Base-by-base conservation (phyloP, 495 filamentous ascomycete species). In the Evernia prunastri region DNA sequence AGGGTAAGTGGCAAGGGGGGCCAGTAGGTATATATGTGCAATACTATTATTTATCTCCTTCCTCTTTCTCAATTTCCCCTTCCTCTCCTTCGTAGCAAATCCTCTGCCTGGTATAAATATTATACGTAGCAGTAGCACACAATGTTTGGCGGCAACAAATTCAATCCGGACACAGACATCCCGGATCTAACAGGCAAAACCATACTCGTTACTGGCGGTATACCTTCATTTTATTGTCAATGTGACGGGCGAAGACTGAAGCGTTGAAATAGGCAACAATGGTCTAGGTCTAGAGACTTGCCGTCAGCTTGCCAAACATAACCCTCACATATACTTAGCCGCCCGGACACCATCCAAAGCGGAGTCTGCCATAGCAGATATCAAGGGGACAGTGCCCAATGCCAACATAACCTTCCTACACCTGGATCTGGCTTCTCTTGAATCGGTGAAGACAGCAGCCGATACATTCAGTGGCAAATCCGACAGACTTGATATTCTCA, bases 271-370 rank as follows among this genome's bases (percentile, higher is more conserved):
- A 86, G 86, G 85, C 42, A 90, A 84, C 68, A 75, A 78, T 64
- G 89, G 89, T 9, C 76, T 90, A 4, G 87, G 87, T 63, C 80
- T 82, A 70, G 82, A 84, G 67, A 82, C 86, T 27, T 74, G 87
- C 59, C 72, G 81, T 61, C 80, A 84, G 29, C 81, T 89, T 17
- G 83, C 84, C 35, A 78, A 79, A 58, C 85, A 89, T 68, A 69
- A 76, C 42, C 70, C 79, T 8, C 79, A 82, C 18, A 85, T 91
- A 51, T 88, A 81, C 75, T 77, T 90, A 57, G 81, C 79, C 59
- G 84, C 85, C 6, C 82, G 87, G 49, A 82, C 72, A n/a, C 70
- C 74, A 42, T 70, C 70, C 51, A 86, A 84, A 70, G 83, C 81
- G 10, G 71, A 72, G 17, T 71, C 74, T 36, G 79, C 82, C 29